These are phyloP conservation scores for Eragrostis tef DNA, from an alignment of 202 grass and related monocot genomes.

Conservation along the genomic window DNA sequence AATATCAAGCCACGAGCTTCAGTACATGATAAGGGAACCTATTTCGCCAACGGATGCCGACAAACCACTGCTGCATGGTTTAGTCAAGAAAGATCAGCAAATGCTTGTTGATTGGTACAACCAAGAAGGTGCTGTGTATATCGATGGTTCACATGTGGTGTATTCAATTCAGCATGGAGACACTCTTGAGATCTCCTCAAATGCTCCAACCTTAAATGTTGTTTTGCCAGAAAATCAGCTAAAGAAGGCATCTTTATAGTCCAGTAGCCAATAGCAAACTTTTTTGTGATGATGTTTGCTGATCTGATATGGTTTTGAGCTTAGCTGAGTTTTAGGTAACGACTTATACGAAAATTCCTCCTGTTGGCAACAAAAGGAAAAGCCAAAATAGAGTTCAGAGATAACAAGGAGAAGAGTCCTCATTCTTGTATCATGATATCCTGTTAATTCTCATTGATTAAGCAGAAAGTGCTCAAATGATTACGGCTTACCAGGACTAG, in stretches of 20 bases:
- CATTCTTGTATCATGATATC: neutral
- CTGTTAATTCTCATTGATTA: slow-evolving; percentile 3
- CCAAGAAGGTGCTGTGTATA: slow-evolving; percentile 74
- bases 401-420: neutral
- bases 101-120: slow-evolving; percentile 74
- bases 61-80: slow-evolving; percentile 65
- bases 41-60: slow-evolving; percentile 58
- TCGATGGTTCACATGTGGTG: slow-evolving; percentile 81
- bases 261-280: slow-evolving; percentile 10
- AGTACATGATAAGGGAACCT: slow-evolving; percentile 95
- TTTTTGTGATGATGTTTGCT: slow-evolving; percentile 34
- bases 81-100: slow-evolving; percentile 61
- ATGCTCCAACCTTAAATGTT: slow-evolving; percentile 75
- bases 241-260: slow-evolving; percentile 46
- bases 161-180: slow-evolving; percentile 78
- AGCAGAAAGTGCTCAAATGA: slow-evolving; percentile 9
- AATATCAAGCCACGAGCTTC: slow-evolving; percentile 71
- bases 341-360: neutral
- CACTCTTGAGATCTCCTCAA: slow-evolving; percentile 67
- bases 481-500: neutral
- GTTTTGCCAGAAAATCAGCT: slow-evolving; percentile 67
- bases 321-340: slow-evolving; percentile 25
- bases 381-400: slow-evolving; percentile 22
- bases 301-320: slow-evolving; percentile 33
- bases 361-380: slow-evolving; percentile 23